These are phyloP conservation scores for Tylopilus sp. DNA, from an alignment of 1,284 basidiomycete species.

Conservation along the genomic window DNA sequence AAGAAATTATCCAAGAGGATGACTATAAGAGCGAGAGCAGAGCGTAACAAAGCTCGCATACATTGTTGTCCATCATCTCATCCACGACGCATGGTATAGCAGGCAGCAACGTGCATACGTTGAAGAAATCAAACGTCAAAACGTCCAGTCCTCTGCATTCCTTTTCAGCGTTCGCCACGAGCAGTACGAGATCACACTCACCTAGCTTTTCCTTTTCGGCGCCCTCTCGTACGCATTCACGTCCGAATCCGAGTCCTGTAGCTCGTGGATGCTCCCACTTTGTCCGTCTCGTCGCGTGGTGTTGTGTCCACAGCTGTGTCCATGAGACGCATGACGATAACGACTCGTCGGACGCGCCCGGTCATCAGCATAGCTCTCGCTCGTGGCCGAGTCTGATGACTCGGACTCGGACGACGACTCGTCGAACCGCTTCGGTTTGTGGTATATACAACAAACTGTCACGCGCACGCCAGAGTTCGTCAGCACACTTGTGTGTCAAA, in stretches of 20 bases:
- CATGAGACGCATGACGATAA: slow-evolving; percentile 6
- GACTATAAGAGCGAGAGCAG: no score
- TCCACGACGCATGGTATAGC: background rate
- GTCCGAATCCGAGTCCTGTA: slow-evolving; percentile 14
- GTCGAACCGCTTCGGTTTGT: slow-evolving; percentile 74
- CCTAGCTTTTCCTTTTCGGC: slow-evolving; percentile 21
- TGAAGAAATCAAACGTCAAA: background rate
- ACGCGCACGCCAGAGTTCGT: background rate
- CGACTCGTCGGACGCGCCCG: slow-evolving; percentile 15
- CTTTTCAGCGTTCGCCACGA: background rate
- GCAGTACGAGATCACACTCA: background rate
- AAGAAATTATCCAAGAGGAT: no score
- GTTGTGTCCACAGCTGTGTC: slow-evolving; percentile 4
- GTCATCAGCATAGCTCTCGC: slow-evolving; percentile 18
- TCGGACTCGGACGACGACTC: slow-evolving; percentile 74
- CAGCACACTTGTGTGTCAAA: no score
- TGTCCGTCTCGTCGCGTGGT: slow-evolving; percentile 7
- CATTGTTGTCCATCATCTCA: background rate
- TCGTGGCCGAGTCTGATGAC: slow-evolving; percentile 42
- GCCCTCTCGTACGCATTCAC: slow-evolving; percentile 27
- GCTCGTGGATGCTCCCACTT: slow-evolving; percentile 15
- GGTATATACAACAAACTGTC: slow-evolving; percentile 86
- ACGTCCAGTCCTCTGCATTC: background rate
- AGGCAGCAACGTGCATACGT: background rate
- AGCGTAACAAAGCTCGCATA: background rate